A percentile compares a stretch with the other conserved stretches of the same genome.
Evolutionary conservation across 2,329 filamentous ascomycete species (phyloP).

Genomic region (Clarireedia paspali): DNA sequence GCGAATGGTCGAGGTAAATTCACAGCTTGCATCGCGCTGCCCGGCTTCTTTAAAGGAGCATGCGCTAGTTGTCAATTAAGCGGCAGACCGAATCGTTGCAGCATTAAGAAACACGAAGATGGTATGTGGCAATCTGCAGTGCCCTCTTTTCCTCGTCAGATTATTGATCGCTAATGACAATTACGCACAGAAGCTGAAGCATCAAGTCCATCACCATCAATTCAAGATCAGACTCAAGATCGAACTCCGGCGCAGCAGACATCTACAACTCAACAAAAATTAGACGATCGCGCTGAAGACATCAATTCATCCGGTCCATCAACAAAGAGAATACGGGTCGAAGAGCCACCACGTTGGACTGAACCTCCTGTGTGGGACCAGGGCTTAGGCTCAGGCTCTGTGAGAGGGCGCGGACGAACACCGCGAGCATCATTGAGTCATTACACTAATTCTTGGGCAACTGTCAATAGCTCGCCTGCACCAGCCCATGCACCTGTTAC

Average conservation of each 20-base stretch:
- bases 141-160: background rate
- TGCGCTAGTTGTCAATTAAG: constrained; percentile 29
- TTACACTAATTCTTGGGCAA: constrained; percentile 16
- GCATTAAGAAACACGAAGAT: constrained; percentile 28
- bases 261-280: background rate
- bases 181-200: background rate
- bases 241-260: background rate
- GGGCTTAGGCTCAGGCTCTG: constrained; percentile 6
- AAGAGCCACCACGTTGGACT: constrained; percentile 20
- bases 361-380: constrained; percentile 26
- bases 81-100: constrained; percentile 27
- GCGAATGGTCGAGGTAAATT: constrained; percentile 29
- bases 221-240: background rate
- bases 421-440: background rate
- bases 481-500: background rate
- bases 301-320: constrained; percentile 5
- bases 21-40: constrained; percentile 25
- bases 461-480: constrained; percentile 17
- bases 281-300: background rate
- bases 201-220: background rate
- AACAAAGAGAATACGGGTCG: constrained; percentile 20
- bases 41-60: constrained; percentile 30
- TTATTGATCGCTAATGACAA: constrained; percentile 2
- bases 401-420: constrained; percentile 2
- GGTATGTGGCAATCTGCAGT: constrained; percentile 15